Evolutionary conservation across 148 eudicot species (phyloP).

Genomic region (Cornus florida): DNA sequence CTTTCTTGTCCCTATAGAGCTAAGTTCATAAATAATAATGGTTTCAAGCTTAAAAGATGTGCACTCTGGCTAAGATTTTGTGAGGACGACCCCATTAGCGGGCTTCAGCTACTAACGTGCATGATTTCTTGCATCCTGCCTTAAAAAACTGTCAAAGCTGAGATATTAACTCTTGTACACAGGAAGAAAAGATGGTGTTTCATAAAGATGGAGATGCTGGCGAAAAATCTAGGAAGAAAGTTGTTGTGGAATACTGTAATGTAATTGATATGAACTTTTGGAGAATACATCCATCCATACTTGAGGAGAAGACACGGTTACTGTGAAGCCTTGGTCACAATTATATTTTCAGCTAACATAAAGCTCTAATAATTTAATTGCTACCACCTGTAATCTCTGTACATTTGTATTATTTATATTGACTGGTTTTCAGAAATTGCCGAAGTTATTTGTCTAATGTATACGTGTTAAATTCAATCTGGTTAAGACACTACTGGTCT

Average conservation of each 20-base stretch:
- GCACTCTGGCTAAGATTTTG: background rate
- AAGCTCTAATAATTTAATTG: too few relatives aligned
- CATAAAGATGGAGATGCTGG: background rate
- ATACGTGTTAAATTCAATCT: too few relatives aligned
- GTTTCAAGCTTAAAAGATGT: background rate
- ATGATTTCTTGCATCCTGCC: background rate
- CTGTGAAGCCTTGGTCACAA: background rate
- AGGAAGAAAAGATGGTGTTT: conserved; percentile 22
- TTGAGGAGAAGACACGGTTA: conserved; percentile 19
- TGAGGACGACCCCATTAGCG: background rate
- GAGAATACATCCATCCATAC: conserved; percentile 55
- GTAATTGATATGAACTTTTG: conserved; percentile 69
- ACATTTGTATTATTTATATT: too few relatives aligned
- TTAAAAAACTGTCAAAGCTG: background rate
- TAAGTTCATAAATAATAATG: background rate
- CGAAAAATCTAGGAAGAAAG: conserved; percentile 25
- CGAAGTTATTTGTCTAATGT: too few relatives aligned
- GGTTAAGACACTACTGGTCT: too few relatives aligned
- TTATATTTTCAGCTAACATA: background rate
- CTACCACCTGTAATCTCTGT: too few relatives aligned
- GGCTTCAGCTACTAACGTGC: background rate
- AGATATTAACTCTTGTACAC: conserved; percentile 6
- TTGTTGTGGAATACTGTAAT: conserved; percentile 54
- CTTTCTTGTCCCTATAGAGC: background rate
- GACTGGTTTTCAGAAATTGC: too few relatives aligned